phyloP scores from a whole-genome alignment of 441 rosid species.

The Mallotus repandus region DNA sequence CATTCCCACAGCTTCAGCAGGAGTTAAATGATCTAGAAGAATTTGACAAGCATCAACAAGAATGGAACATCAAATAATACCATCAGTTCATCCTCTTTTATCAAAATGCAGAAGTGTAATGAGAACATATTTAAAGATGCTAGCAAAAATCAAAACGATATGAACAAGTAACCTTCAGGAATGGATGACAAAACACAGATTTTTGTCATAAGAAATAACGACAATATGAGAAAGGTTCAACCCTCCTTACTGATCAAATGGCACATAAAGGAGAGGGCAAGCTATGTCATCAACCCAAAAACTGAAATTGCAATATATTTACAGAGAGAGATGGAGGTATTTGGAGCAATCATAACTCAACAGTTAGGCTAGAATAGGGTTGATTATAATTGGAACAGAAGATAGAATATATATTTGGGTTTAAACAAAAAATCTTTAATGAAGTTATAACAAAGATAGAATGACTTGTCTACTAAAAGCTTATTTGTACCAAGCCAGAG shows the following conservation, averaged over 20 bases:
- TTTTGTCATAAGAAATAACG: neutral
- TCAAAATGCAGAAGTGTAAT: neutral
- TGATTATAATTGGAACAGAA: too few relatives aligned
- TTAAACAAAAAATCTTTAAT: too few relatives aligned
- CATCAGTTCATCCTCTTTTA: neutral
- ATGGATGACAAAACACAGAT: neutral
- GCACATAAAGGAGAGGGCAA: neutral
- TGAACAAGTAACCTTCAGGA: neutral
- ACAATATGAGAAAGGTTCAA: neutral
- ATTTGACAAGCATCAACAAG: neutral
- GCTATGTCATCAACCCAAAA: neutral
- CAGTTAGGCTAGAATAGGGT: too few relatives aligned
- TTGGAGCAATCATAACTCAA: too few relatives aligned
- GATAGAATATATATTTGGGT: too few relatives aligned
- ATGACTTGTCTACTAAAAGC: too few relatives aligned
- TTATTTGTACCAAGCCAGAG: too few relatives aligned
- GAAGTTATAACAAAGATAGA: too few relatives aligned
- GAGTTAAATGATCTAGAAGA: conserved; percentile 25
- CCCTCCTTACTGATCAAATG: neutral
- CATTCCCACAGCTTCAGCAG: conserved; percentile 39
- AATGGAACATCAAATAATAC: neutral
- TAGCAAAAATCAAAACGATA: neutral
- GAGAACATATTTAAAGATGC: neutral
- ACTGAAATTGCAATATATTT: too few relatives aligned
- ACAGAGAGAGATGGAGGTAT: too few relatives aligned